Base-by-base conservation (phyloP, 257 asterid genomes). In the Linderniella brevidens region DNA sequence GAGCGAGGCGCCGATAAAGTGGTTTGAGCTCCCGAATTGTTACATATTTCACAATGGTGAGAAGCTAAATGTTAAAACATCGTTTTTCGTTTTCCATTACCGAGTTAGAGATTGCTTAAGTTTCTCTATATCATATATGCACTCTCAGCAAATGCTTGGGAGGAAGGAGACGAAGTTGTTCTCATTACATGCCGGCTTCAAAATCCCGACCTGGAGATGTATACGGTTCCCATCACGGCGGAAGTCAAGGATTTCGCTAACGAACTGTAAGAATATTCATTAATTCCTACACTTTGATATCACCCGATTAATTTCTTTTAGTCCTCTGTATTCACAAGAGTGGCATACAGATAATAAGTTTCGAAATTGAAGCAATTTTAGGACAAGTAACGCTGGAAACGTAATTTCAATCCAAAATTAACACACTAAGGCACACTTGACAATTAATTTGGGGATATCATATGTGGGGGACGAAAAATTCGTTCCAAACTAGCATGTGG, bases 11-110 rank as follows among this genome's bases (percentile, higher is more conserved):
- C 66, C 70, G 57, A 81, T 90, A 64, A 81, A 68, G 70, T 90
- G 98, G 98, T 90, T 90, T 54, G 96, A 90, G 75, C 94, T 90
- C 62, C 96, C 98, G 56, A 90, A 73, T 43, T 90, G 98, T 82
- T 81, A 78, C 82, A 81, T 90, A 55, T 90, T 85, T 70, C 98
- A 90, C 60, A 90, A 90, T 9, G 96, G 98, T 90, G 63, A 68
- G 94, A 49, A 62, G 41, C 49, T 51, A 15, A 57, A 25, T 54
- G 11, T 43, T n/a, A 41, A 5, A 7, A 41, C 4, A 11, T n/a
- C n/a, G n/a, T n/a, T 7, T n/a, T 41, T 11, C 11, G 1, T 13
- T 3, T 13, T 43, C 48, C 11, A n/a, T 18, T 43, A 8, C 14
- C 1, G 17, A 1, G n/a, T 16, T 8, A 3, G 48, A 13, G 14